A percentile compares a stretch with the other conserved stretches of the same genome.
Conservation (phyloP, 164 flowering plant genomes). For the Chloranthus sessilifolius region DNA sequence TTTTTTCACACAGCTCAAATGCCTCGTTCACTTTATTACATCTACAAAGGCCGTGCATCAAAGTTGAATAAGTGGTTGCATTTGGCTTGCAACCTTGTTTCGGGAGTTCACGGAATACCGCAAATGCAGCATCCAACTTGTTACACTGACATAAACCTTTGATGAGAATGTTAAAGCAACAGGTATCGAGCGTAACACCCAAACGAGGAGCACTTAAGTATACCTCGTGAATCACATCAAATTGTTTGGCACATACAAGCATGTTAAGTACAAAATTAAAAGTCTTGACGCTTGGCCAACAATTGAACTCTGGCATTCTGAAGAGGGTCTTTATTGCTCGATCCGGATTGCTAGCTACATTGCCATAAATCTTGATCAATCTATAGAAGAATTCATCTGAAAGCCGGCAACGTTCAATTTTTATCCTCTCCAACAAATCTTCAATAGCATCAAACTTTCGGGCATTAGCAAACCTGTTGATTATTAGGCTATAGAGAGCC, state of each 20-base stretch:
- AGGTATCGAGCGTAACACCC: conserved; percentile 69
- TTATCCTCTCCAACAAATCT: conserved; percentile 38
- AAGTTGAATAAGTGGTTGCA: conserved; percentile 60
- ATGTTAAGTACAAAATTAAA: conserved; percentile 72
- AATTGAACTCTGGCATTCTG: conserved; percentile 57
- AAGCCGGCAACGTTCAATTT: conserved; percentile 43
- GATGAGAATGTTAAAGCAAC: conserved; percentile 69
- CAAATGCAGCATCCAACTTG: conserved; percentile 56
- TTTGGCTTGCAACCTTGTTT: conserved; percentile 55
- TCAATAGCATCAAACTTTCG: conserved; percentile 50
- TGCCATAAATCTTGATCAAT: conserved; percentile 60
- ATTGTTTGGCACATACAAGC: conserved; percentile 55
- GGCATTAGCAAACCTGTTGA: conserved; percentile 51
- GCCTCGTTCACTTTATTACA: conserved; percentile 63
- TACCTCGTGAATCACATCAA: conserved; percentile 55
- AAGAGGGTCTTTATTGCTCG: conserved; percentile 51
- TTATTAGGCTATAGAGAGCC: conserved; percentile 45
- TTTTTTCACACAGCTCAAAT: conserved; percentile 46
- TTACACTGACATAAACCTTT: conserved; percentile 66
- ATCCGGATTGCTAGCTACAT: conserved; percentile 41
- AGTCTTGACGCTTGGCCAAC: conserved; percentile 64
- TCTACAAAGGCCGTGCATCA: conserved; percentile 65
- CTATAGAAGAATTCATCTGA: conserved; percentile 66
- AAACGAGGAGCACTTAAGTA: conserved; percentile 45
- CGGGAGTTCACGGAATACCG: conserved; percentile 78